Conservation (phyloP, 305 asterid species). For the Andrographis paniculata region DNA sequence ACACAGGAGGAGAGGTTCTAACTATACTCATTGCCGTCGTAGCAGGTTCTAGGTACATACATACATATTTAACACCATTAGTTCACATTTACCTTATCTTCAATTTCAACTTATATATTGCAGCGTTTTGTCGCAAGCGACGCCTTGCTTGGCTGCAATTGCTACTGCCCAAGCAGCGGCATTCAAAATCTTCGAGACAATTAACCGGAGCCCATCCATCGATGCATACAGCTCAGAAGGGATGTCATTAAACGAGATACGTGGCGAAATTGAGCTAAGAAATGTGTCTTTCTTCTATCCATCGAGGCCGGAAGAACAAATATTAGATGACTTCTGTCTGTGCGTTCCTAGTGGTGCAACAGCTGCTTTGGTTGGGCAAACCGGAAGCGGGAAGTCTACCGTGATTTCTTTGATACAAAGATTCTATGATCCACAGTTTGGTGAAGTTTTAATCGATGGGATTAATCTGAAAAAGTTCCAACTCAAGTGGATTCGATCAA, state of each 20-base stretch:
- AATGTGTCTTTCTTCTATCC: conserved; percentile 60
- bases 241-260: conserved; percentile 31
- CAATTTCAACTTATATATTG: not conserved
- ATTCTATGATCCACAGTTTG: conserved; percentile 58
- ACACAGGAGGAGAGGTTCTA: too few relatives aligned
- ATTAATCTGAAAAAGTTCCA: conserved; percentile 50
- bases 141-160: conserved; percentile 54
- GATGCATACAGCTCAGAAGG: conserved; percentile 44
- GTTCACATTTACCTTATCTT: not conserved
- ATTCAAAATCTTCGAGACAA: conserved; percentile 53
- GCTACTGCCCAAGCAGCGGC: conserved; percentile 69
- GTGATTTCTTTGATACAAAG: conserved; percentile 57
- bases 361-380: conserved; percentile 62
- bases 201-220: conserved; percentile 43
- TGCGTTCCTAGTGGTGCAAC: conserved; percentile 48
- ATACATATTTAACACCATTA: conserved; percentile 17
- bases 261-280: conserved; percentile 47
- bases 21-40: too few relatives aligned
- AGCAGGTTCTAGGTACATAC: conserved; percentile 14
- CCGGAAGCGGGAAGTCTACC: conserved; percentile 78
- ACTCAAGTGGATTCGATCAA: conserved; percentile 65
- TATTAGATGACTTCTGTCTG: conserved; percentile 51
- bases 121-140: conserved; percentile 56
- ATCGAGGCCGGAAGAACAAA: conserved; percentile 41
- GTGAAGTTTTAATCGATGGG: conserved; percentile 54